Conservation (phyloP, 2,329 filamentous ascomycete genomes). For the Phialemoniopsis sp. region DNA sequence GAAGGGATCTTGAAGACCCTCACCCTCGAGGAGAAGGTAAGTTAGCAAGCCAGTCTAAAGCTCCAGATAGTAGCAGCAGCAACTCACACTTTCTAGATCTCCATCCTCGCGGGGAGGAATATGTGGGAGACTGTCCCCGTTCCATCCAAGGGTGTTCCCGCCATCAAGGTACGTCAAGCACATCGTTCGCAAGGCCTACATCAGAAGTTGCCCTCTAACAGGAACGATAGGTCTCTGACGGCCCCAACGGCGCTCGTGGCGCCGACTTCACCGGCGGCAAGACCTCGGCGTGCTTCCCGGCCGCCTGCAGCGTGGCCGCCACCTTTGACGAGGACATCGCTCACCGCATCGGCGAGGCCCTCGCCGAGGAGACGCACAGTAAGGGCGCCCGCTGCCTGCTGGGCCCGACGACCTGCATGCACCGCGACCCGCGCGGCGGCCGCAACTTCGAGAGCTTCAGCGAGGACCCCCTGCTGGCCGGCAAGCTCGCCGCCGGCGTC, state of each 20-base stretch:
- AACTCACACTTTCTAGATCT: no score
- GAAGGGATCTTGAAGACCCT: no score
- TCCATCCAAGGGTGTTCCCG: no score
- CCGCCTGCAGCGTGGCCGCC: slow-evolving; percentile 43
- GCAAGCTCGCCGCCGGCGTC: slow-evolving; percentile 34
- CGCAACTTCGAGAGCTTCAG: slow-evolving; percentile 43
- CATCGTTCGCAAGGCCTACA: no score
- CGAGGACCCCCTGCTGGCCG: slow-evolving; percentile 41
- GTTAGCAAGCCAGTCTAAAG: no score
- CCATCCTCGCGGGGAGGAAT: no score
- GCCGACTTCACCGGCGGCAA: slow-evolving; percentile 20
- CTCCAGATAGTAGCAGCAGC: no score
- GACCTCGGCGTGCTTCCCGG: slow-evolving; percentile 24
- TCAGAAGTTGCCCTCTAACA: no score
- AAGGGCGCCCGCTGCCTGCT: slow-evolving; percentile 71
- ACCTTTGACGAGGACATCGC: slow-evolving; percentile 59
- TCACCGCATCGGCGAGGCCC: slow-evolving; percentile 48
- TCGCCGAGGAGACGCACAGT: slow-evolving; percentile 45
- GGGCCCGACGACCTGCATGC: slow-evolving; percentile 55
- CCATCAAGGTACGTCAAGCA: no score
- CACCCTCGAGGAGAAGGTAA: no score
- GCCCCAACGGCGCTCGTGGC: slow-evolving; percentile 28
- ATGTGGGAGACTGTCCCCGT: no score
- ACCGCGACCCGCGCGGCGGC: slow-evolving; percentile 41
- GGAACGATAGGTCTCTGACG: slow-evolving; percentile 18